Evolutionary conservation across 2,329 filamentous ascomycete species (phyloP).

Genomic region (Claviceps digitariae): DNA sequence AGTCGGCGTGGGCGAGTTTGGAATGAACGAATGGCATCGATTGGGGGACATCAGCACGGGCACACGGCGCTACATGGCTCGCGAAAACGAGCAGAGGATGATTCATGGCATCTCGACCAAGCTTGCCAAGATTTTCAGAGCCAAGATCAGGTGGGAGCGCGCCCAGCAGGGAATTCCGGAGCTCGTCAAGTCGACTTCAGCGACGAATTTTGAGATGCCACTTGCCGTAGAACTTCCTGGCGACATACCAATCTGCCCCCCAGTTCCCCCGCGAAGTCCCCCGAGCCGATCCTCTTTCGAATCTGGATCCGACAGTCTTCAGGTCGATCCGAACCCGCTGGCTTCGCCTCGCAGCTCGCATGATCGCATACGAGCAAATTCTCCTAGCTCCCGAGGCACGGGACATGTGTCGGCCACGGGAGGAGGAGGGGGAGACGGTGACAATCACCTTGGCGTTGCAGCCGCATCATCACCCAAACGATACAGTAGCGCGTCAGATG

Average conservation of each 20-base stretch:
- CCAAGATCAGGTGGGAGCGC: conserved; percentile 54
- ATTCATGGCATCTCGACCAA: conserved; percentile 65
- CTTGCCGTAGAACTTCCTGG: conserved; percentile 46
- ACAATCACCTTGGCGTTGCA: conserved; percentile 40
- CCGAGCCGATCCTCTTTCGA: conserved; percentile 42
- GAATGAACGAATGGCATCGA: conserved; percentile 96
- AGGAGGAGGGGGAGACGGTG: conserved; percentile 14
- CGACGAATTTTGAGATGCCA: conserved; percentile 28
- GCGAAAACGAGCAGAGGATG: conserved; percentile 61
- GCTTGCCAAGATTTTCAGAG: conserved; percentile 69
- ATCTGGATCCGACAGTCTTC: conserved; percentile 37
- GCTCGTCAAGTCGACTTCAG: conserved; percentile 26
- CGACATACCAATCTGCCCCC: conserved; percentile 31
- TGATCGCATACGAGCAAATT: conserved; percentile 27
- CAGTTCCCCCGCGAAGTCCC: conserved; percentile 23
- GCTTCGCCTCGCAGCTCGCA: conserved; percentile 38
- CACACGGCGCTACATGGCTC: conserved; percentile 70
- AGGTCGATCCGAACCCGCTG: conserved; percentile 21
- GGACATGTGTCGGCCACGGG: background rate
- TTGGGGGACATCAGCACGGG: conserved; percentile 91
- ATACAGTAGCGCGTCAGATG: conserved; percentile 43
- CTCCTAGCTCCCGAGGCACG: conserved; percentile 17
- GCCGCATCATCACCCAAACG: conserved; percentile 42
- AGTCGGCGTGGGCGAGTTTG: conserved; percentile 89
- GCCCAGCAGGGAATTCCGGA: conserved; percentile 28